A percentile compares a stretch with the other conserved stretches of the same genome.
Conservation (phyloP, 768 basidiomycete genomes). For the Lactarius sp. region DNA sequence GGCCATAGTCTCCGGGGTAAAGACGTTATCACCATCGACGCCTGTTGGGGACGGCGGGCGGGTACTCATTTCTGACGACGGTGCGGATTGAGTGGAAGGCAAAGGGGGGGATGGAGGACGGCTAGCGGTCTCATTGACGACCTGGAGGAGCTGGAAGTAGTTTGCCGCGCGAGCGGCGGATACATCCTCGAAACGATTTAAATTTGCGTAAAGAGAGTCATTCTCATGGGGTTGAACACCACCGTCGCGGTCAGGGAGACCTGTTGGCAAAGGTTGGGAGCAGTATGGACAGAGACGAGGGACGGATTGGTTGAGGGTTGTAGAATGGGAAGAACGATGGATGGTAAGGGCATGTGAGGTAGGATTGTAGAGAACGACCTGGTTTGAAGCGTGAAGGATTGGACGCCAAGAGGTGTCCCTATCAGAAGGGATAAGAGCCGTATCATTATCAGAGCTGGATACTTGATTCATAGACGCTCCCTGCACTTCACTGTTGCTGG, state of each 20-base stretch:
- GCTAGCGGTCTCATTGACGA: conserved; percentile 61
- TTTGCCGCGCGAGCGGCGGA: conserved; percentile 54
- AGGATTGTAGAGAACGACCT: conserved; percentile 85
- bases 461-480: conserved; percentile 1
- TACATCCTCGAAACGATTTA: conserved; percentile 23
- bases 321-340: conserved; percentile 29
- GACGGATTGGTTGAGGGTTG: background rate
- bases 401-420: conserved; percentile 57
- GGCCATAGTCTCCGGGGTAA: conserved; percentile 71
- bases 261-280: conserved; percentile 49
- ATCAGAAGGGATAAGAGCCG: conserved; percentile 26
- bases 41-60: conserved; percentile 22
- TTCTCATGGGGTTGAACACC: conserved; percentile 32
- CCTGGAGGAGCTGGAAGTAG: conserved; percentile 74
- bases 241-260: conserved; percentile 30
- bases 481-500: too few species aligned
- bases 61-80: conserved; percentile 31
- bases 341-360: conserved; percentile 79
- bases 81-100: background rate
- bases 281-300: conserved; percentile 64
- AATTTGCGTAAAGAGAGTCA: conserved; percentile 21
- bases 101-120: conserved; percentile 48
- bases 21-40: conserved; percentile 32
- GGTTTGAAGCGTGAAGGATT: conserved; percentile 77
- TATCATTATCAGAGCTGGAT: background rate